Base-by-base conservation (phyloP, 495 filamentous ascomycete genomes). In the Haplographium delicatum region DNA sequence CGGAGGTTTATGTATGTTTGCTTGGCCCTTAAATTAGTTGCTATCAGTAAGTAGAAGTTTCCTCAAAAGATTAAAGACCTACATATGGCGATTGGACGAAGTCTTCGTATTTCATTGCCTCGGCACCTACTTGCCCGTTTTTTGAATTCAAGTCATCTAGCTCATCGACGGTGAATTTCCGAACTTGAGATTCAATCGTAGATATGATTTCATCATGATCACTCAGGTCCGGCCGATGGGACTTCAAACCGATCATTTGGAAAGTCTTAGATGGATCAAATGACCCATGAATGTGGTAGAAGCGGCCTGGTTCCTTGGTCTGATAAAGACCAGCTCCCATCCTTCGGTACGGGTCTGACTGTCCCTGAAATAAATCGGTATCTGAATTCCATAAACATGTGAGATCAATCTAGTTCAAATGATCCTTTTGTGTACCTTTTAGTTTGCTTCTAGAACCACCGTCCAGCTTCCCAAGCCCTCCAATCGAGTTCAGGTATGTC, bases 231-330 rank as follows among this genome's bases (percentile, higher is more conserved):
- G 84, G 79, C 8, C 75, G 69, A 33, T 80, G 70, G 0, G 82
- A 70, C 16, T 83, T 78, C 23, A 90, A 69, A 1, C 83, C 84
- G 44, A 89, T 79, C 84, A 88, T 89, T 41, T 79, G 69, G 45
- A 89, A 67, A 2, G 83, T 84, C 5, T 72, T 78, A 8, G 72
- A 77, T 16, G 86, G 85, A 50, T 88, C 83, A 8, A 90, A 63
- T 1, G 85, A 89, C 24, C 86, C 85, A 63, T 89, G 86, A 47
- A 89, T 85, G 60, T 91, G 86, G 61, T 83, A 89, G 60, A 75
- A 91, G 57, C 83, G 72, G 34, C 72, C 77, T 22, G 66, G 70
- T 41, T 73, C 75, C 61, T 79, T 83, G 4, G 85, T 89, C 51
- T 76, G 72, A 68, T 89, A 91, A 11, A 89, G 67, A 62, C 86